Base-by-base conservation (phyloP, 192 early-diverging fungal genomes). In the Entomortierella parvispora region DNA sequence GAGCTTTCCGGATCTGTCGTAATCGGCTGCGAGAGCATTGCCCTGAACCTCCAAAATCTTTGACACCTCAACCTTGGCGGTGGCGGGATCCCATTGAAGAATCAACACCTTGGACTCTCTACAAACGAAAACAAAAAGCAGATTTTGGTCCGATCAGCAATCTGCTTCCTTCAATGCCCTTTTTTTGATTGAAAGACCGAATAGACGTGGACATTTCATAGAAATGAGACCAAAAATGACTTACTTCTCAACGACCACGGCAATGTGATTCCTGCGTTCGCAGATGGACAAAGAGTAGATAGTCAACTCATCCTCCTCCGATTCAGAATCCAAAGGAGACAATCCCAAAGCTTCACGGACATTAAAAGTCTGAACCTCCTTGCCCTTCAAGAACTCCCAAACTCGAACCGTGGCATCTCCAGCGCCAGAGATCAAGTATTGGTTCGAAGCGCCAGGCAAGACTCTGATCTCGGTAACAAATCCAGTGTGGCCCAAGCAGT, bases 401-500 rank as follows among this genome's bases (percentile, higher is more conserved):
- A 93, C 58, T 20, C 90, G 80, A 4, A 98, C 55, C 7, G 86
- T 88, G 26, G 85, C 85, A 79, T 98, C 97, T 26, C 97, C 97
- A 52, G 94, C 91, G 25, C 90, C 94, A 14, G 94, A 96, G 9
- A 95, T 77, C 6, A 94, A 81, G 10, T 70, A 65, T 47, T 86
- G 69, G 15, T 85, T 69, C 25, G 83, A 82, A 14, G 49, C 53
- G 62, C 87, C 90, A 23, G 85, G 80, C n/a, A 88, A 72, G 22
- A 91, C 60, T 18, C 80, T 81, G 43, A 96, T 79, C 7, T 71
- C 83, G 4, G 93, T 93, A 4, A 96, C 86, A 77, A 94, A 94
- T 49, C 90, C 87, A 11, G 84, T 93, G 79, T 99, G 98, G 14
- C 96, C 97, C 18, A 99, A 81, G 46, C 94, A 93, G 77, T 92